Evolutionary conservation across 1,284 basidiomycete species (phyloP).

Genomic region (Thelephora terrestris): DNA sequence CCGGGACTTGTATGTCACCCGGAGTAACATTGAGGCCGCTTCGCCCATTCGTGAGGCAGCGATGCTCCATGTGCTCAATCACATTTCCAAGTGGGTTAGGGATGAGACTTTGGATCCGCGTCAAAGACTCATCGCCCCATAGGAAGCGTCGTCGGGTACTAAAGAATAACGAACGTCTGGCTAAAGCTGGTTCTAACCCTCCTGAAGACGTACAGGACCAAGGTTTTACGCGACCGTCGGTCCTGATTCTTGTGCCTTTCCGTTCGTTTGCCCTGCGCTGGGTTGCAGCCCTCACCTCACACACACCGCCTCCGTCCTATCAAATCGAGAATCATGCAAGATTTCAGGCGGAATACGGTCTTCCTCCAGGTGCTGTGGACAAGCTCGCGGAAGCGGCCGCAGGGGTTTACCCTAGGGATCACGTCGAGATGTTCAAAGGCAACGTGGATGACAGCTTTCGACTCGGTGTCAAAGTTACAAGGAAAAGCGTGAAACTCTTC

Average conservation of each 20-base stretch:
- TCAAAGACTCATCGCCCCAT: neutral
- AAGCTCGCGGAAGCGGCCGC: constrained; percentile 68
- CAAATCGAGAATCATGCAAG: constrained; percentile 83
- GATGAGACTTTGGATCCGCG: neutral
- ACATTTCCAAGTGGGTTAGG: constrained; percentile 66
- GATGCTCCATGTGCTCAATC: constrained; percentile 73
- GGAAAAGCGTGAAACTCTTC: constrained; percentile 83
- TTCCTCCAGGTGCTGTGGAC: constrained; percentile 75
- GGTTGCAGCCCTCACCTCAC: constrained; percentile 58
- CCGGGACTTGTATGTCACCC: constrained; percentile 67
- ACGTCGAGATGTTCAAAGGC: constrained; percentile 91
- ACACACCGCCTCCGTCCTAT: constrained; percentile 53
- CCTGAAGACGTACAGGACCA: constrained; percentile 85
- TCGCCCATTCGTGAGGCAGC: constrained; percentile 52
- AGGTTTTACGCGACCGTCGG: constrained; percentile 94
- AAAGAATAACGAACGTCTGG: constrained; percentile 87
- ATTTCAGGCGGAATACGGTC: constrained; percentile 74
- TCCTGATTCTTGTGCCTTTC: constrained; percentile 88
- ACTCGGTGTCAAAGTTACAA: constrained; percentile 86
- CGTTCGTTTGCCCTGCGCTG: constrained; percentile 82
- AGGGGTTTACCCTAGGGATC: constrained; percentile 80
- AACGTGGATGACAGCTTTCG: constrained; percentile 96
- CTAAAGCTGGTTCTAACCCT: constrained; percentile 42
- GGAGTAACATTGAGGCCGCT: constrained; percentile 43
- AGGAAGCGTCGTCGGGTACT: constrained; percentile 91